phyloP scores from a whole-genome alignment of 176 grass and related monocot species.

The Miscanthus lutarioriparius region DNA sequence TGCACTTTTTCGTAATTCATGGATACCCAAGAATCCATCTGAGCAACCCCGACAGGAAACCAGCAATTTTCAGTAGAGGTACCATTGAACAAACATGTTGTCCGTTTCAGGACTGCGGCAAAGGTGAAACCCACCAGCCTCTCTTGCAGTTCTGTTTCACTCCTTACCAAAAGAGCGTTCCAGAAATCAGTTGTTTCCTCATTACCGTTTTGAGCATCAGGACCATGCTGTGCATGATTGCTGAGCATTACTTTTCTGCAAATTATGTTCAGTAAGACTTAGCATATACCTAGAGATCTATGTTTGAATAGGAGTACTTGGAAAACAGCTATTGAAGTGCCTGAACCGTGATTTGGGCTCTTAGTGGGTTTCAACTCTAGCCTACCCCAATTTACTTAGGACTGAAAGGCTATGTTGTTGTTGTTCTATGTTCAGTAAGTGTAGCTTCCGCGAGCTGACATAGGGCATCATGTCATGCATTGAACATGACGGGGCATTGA shows the following conservation, averaged over 20 bases:
- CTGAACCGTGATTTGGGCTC: no score
- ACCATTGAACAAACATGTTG: conserved; percentile 11
- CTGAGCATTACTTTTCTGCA: conserved; percentile 66
- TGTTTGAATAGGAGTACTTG: no score
- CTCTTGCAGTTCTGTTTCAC: conserved; percentile 65
- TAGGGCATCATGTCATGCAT: conserved; percentile 36
- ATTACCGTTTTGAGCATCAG: conserved; percentile 17
- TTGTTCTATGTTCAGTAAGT: conserved; percentile 77
- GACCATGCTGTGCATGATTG: conserved; percentile 8
- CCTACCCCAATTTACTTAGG: no score
- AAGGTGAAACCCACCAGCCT: conserved; percentile 73
- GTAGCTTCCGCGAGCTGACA: conserved; percentile 58
- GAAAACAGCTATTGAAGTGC: no score
- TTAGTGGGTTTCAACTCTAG: no score
- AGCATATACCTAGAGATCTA: no score
- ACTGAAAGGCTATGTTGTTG: no score
- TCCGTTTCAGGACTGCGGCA: conserved; percentile 41
- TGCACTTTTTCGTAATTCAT: conserved; percentile 36
- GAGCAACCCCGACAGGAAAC: conserved; percentile 62
- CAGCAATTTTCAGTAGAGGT: conserved; percentile 31
- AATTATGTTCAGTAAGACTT: conserved; percentile 75
- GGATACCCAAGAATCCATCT: conserved; percentile 74
- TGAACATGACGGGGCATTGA: conserved; percentile 37
- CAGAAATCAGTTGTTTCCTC: conserved; percentile 45
- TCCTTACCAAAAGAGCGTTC: conserved; percentile 59